phyloP scores from a whole-genome alignment of 192 early-diverging fungal species.

The Dissophora globulifera region DNA sequence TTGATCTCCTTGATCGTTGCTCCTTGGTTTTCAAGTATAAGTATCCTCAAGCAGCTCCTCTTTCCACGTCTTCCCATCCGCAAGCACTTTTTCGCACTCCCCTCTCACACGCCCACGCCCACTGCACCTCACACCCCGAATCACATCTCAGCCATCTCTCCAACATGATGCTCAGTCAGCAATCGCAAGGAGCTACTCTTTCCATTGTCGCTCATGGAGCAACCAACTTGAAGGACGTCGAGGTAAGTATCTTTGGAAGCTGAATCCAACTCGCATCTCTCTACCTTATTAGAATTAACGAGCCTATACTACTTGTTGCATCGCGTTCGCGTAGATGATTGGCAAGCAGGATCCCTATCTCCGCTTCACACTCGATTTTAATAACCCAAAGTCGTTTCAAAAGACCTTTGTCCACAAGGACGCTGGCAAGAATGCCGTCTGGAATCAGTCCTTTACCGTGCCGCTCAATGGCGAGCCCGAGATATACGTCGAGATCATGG shows the following conservation, averaged over 20 bases:
- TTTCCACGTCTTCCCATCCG: neutral
- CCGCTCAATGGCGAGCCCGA: conserved; percentile 55
- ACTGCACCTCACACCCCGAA: too few species aligned
- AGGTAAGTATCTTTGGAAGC: conserved; percentile 29
- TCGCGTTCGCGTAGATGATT: conserved; percentile 1
- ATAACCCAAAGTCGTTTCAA: conserved; percentile 59
- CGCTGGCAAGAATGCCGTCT: conserved; percentile 58
- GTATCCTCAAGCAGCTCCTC: too few species aligned
- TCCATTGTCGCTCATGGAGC: conserved; percentile 47
- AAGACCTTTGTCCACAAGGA: conserved; percentile 62
- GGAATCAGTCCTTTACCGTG: conserved; percentile 61
- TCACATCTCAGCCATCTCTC: neutral
- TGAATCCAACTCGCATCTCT: neutral
- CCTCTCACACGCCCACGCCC: neutral
- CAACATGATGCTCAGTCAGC: conserved; percentile 21
- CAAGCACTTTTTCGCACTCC: neutral
- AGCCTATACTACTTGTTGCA: neutral
- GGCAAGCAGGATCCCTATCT: conserved; percentile 65
- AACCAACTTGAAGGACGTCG: conserved; percentile 47
- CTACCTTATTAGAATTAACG: neutral
- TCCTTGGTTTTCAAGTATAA: too few species aligned
- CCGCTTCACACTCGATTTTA: conserved; percentile 55
- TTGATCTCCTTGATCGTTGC: neutral
- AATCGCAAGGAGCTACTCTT: conserved; percentile 32
- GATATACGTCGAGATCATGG: conserved; percentile 61